These are phyloP conservation scores for Rhynchosporium secalis DNA, from an alignment of 2,329 filamentous ascomycete genomes.

Conservation along the genomic window DNA sequence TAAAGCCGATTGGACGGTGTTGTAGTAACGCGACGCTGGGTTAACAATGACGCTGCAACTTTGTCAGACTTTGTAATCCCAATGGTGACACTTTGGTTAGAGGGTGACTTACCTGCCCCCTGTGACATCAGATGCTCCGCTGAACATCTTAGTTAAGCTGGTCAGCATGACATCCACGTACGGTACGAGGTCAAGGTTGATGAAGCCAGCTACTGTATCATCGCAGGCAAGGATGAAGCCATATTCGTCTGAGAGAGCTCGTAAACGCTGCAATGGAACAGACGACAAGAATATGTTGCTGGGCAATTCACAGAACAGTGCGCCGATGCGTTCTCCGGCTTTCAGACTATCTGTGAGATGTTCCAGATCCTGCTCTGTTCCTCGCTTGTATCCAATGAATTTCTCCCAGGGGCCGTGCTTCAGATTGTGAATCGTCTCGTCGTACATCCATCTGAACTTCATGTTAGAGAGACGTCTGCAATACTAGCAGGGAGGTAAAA, in stretches of 20 bases:
- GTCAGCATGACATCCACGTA: constrained; percentile 87
- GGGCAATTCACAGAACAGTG: constrained; percentile 88
- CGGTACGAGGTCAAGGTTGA: constrained; percentile 86
- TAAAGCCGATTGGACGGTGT: background rate
- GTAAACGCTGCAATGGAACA: constrained; percentile 56
- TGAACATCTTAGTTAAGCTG: constrained; percentile 93
- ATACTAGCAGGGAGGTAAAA: too few species aligned
- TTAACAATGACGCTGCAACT: background rate
- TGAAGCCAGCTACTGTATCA: constrained; percentile 90
- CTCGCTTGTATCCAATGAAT: constrained; percentile 7
- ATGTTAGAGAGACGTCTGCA: too few species aligned
- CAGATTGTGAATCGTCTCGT: background rate
- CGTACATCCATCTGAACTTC: background rate
- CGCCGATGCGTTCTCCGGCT: constrained; percentile 53
- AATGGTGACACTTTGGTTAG: background rate
- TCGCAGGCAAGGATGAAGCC: constrained; percentile 90
- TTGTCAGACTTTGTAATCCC: too few species aligned
- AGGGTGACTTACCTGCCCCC: constrained; percentile 59
- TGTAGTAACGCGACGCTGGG: background rate
- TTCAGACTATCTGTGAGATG: constrained; percentile 45
- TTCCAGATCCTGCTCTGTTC: constrained; percentile 66
- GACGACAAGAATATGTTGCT: constrained; percentile 62
- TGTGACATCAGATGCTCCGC: constrained; percentile 95
- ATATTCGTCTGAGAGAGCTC: constrained; percentile 72
- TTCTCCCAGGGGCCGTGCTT: background rate